Conservation (phyloP, 768 basidiomycete species). For the Coprinopsis strossmayeri region DNA sequence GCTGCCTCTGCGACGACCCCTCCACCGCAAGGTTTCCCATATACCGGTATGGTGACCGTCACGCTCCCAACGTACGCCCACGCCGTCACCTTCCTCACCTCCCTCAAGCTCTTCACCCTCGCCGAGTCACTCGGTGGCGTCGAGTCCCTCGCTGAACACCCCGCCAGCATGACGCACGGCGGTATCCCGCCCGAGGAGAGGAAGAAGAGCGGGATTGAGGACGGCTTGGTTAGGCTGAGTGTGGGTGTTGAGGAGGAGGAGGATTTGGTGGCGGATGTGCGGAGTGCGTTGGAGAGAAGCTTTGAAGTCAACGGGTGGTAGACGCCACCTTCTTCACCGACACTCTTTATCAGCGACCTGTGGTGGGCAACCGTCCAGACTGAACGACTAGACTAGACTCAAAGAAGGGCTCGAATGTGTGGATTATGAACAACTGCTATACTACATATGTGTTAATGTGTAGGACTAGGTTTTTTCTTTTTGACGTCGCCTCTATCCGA, state of each 20-base stretch:
- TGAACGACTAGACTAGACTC: too few relatives aligned
- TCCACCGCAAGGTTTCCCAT: conserved; percentile 66
- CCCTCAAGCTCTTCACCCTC: conserved; percentile 63
- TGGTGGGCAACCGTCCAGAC: too few relatives aligned
- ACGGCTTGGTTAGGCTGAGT: conserved; percentile 69
- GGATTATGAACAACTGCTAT: too few relatives aligned
- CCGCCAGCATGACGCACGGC: conserved; percentile 85
- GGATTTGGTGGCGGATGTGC: conserved; percentile 71
- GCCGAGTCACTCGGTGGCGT: conserved; percentile 92
- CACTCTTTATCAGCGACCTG: too few relatives aligned
- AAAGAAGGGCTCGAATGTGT: too few relatives aligned
- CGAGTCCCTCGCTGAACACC: conserved; percentile 85
- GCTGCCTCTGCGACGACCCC: conserved; percentile 15
- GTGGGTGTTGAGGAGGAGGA: conserved; percentile 87
- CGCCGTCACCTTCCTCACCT: conserved; percentile 63
- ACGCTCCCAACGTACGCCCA: conserved; percentile 49
- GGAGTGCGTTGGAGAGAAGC: conserved; percentile 53
- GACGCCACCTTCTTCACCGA: too few relatives aligned
- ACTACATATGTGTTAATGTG: too few relatives aligned
- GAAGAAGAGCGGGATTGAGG: conserved; percentile 66
- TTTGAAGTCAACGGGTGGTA: too few relatives aligned
- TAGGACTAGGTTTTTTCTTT: too few relatives aligned
- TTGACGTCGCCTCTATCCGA: too few relatives aligned
- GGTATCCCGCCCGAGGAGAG: conserved; percentile 66
- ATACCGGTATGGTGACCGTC: conserved; percentile 87